Evolutionary conservation across 805 yeast species (phyloP), one percentile per base, ranked within the genome.

Genomic region (Kuraishia molischiana): DNA sequence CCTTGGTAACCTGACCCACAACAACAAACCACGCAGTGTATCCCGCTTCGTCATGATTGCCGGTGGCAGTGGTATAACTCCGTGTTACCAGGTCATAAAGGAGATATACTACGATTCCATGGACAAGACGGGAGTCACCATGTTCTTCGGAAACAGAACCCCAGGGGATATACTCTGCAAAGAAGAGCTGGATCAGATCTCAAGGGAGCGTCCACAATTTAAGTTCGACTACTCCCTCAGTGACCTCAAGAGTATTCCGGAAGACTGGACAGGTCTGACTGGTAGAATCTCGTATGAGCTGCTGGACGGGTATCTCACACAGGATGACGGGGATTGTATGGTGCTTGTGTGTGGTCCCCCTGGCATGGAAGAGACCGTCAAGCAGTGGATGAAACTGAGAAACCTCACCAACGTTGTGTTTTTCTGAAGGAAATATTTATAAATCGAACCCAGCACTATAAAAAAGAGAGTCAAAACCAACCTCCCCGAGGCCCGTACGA

Each of bases 11-110:
- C 41, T 41, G 13, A 19, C 39, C 14, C 29, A 38, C 34, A 37
- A 44, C 19, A 37, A 36, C 13, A 35, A 43, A 17, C 39, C 41
- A 9, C 40, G 43, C 2, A 36, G 40, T 11, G 45, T 46, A 22
- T 43, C 48, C 13, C 43, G 51, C 3, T 47, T 72, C 47, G 51
- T 69, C 21, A 67, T 72, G 63, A 62, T 72, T 46, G 72, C 74
- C 38, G 78, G 77, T 42, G 78, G 78, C 38, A 56, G 73, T 24
- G 77, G 77, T 37, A 71, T 72, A 49, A 69, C 78, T 22, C 78
- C 77, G 17, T 67, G 68, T 48, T 72, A 66, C 52, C 77, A 70
- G 52, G 67, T 72, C 49, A 47, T 72, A 37, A 64, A 66, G 41
- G 72, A 66, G 49, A 65, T 72, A 43, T 53, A 66, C 40, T 53